These are phyloP conservation scores for Nicotiana tomentosiformis DNA, from an alignment of 257 asterid genomes.

Conservation along the genomic window DNA sequence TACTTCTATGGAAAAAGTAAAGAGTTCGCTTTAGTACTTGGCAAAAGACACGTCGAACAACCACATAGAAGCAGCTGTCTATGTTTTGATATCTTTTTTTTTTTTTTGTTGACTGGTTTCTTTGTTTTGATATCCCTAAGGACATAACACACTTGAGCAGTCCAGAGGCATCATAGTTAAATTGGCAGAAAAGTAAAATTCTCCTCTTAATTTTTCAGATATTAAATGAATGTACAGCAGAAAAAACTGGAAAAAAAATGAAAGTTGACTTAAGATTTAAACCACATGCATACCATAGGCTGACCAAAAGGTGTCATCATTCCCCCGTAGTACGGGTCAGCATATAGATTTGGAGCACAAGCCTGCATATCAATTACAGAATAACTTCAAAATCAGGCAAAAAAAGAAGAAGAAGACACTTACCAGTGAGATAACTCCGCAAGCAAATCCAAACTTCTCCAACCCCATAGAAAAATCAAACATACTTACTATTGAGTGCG, in stretches of 20 bases:
- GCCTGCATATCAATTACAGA: slow-evolving; percentile 34
- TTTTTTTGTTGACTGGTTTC: background rate
- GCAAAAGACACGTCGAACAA: background rate
- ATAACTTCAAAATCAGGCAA: background rate
- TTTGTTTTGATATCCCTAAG: background rate
- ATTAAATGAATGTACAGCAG: background rate
- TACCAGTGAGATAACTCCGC: background rate
- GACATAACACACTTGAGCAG: background rate
- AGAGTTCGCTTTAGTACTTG: background rate
- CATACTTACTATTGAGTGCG: slow-evolving; percentile 68
- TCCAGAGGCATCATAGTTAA: background rate
- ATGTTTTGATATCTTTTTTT: background rate
- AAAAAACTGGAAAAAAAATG: background rate
- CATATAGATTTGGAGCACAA: slow-evolving; percentile 46
- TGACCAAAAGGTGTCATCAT: slow-evolving; percentile 75
- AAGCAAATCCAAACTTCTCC: background rate
- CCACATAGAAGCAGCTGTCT: background rate
- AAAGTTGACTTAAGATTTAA: background rate
- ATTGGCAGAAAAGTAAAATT: background rate
- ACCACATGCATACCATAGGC: slow-evolving; percentile 50
- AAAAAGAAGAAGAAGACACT: background rate
- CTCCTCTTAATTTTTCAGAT: background rate
- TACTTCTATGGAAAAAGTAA: background rate
- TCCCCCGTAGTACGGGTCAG: slow-evolving; percentile 58
- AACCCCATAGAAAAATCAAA: background rate